Conservation (phyloP, 768 basidiomycete genomes). For the Omphalotus guepiniiformis region DNA sequence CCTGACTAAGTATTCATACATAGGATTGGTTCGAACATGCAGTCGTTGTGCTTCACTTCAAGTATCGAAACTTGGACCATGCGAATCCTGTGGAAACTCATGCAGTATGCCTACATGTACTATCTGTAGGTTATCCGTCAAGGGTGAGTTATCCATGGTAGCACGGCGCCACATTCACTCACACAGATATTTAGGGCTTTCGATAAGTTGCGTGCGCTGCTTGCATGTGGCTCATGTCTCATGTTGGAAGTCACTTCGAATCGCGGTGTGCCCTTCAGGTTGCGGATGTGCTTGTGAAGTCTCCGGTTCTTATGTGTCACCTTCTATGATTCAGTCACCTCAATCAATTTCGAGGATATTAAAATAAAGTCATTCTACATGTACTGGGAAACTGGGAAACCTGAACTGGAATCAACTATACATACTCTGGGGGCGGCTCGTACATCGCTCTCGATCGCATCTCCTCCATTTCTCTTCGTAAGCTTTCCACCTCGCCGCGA, state of each 20-base stretch:
- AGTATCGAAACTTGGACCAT: conserved; percentile 30
- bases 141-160: conserved; percentile 41
- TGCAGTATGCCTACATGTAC: conserved; percentile 53
- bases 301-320: background rate
- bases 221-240: conserved; percentile 62
- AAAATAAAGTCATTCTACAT: too few relatives aligned
- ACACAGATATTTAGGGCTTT: conserved; percentile 42
- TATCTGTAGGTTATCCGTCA: conserved; percentile 72
- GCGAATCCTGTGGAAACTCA: conserved; percentile 38
- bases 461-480: conserved; percentile 13
- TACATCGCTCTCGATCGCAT: conserved; percentile 7
- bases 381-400: too few relatives aligned
- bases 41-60: conserved; percentile 35
- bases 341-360: too few relatives aligned
- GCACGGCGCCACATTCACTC: background rate
- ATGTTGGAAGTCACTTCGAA: conserved; percentile 52
- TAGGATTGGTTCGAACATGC: conserved; percentile 50
- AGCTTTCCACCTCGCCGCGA: conserved; percentile 12
- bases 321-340: too few relatives aligned
- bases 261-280: conserved; percentile 57
- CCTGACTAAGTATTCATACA: background rate
- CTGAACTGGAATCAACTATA: too few relatives aligned
- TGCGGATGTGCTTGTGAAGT: conserved; percentile 57
- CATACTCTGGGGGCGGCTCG: conserved; percentile 12
- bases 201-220: conserved; percentile 56